Conservation (phyloP, 2,329 filamentous ascomycete genomes). For the Pseudovirgaria hyperparasitica region DNA sequence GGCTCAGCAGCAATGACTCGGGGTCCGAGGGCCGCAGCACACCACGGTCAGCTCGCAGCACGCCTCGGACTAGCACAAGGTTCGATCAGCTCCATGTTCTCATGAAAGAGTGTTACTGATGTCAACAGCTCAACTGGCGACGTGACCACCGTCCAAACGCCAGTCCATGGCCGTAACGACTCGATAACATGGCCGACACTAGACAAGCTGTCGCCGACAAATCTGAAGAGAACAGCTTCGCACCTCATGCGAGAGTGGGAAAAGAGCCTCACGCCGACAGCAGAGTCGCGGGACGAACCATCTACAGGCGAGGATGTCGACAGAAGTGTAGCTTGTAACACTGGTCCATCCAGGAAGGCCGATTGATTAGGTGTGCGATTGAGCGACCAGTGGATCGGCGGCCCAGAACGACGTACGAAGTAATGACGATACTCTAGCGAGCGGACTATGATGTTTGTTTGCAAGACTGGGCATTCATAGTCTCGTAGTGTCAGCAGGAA, state of each 20-base stretch:
- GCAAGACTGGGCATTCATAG: no score
- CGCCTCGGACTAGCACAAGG: conserved; percentile 42
- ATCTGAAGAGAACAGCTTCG: conserved; percentile 70
- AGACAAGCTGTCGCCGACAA: conserved; percentile 59
- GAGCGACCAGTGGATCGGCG: no score
- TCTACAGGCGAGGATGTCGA: no score
- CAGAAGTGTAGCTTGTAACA: no score
- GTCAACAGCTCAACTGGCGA: conserved; percentile 17
- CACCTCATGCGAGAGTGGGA: conserved; percentile 89
- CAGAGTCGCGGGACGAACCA: conserved; percentile 20
- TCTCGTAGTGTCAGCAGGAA: no score
- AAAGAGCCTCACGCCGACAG: conserved; percentile 50
- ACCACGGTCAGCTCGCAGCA: conserved; percentile 27
- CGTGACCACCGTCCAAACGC: conserved; percentile 11
- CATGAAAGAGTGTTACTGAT: conserved; percentile 4
- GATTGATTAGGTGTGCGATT: no score
- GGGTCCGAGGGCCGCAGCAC: conserved; percentile 36
- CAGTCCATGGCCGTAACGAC: conserved; percentile 23
- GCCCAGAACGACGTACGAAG: no score
- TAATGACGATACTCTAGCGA: no score
- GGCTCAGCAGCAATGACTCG: conserved; percentile 27
- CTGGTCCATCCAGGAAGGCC: no score
- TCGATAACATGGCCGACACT: conserved; percentile 54
- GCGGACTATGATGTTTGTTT: no score
- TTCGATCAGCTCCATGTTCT: conserved; percentile 20